phyloP scores from a whole-genome alignment of 225 moss, liverwort and hornwort genomes.

The Pleurozium schreberi region DNA sequence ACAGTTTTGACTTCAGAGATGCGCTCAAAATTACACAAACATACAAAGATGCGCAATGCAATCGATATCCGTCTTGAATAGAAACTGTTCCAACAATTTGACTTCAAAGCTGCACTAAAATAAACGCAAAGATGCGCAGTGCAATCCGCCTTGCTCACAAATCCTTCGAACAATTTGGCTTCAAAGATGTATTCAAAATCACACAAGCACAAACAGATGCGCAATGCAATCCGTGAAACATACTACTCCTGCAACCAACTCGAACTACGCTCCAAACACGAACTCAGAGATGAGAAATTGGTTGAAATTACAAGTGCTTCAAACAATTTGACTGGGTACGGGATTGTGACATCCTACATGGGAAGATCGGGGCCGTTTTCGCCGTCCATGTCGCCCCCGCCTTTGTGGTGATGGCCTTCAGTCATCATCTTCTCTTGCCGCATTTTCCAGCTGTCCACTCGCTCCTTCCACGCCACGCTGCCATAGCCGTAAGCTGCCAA shows the following conservation, averaged over 20 bases:
- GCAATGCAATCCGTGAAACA: background rate
- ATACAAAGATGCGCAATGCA: background rate
- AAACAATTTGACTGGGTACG: background rate
- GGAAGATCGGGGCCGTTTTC: slow-evolving; percentile 77
- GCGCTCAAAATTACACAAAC: background rate
- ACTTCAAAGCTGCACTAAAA: background rate
- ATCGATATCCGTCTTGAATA: background rate
- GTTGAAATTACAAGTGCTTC: background rate
- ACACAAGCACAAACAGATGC: background rate
- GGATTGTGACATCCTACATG: slow-evolving; percentile 20
- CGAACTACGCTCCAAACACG: background rate
- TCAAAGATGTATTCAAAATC: background rate
- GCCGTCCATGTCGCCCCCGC: slow-evolving; percentile 39
- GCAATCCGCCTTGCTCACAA: background rate
- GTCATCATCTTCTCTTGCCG: slow-evolving; percentile 94
- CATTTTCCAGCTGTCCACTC: slow-evolving; percentile 84
- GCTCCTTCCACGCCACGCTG: slow-evolving; percentile 89
- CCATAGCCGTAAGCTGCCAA: slow-evolving; percentile 87
- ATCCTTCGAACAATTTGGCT: background rate
- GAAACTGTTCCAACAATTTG: background rate
- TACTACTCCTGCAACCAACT: background rate
- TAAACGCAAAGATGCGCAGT: background rate
- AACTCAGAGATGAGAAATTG: background rate
- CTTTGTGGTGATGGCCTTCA: slow-evolving; percentile 70
- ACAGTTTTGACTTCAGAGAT: background rate